Evolutionary conservation across 495 filamentous ascomycete species (phyloP), one percentile per base, ranked within the genome.

Genomic region (Annulohypoxylon bovei): DNA sequence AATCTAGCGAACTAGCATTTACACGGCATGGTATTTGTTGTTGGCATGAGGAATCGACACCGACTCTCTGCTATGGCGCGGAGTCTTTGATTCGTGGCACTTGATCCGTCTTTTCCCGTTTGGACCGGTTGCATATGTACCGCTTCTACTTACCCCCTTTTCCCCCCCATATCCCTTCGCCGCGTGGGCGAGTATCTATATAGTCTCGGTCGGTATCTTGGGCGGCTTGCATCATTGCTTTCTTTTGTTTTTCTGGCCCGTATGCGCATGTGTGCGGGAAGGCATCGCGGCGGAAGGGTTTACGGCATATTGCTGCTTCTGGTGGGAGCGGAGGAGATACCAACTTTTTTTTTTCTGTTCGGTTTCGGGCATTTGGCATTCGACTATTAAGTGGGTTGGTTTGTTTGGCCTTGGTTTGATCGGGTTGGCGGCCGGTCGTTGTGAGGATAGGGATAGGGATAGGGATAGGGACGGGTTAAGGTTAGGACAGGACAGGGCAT

Each of bases 301-400:
- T 33, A n/a, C n/a, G n/a, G n/a, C n/a, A n/a, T n/a, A n/a, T n/a
- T n/a, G n/a, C 30, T 32, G 46, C 40, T 56, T 55, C 55, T 54
- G 59, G 54, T 40, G 54, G 54, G 28, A 37, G 42, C 39, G 70
- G 65, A 61, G 65, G 60, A 72, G 33, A 73, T 73, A 66, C 50
- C 61, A 71, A 40, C 28, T 62, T 37, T 32, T 7, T 18, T 20
- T 30, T 53, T 62, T 44, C 28, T 25, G 4, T 50, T 42, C 16
- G 39, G 39, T 3, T 42, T 42, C 39, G 42, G 44, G 44, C 44
- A 22, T 23, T 71, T 42, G 46, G 62, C 33, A 20, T 54, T 27
- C 28, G 5, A 27, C 39, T 27, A n/a, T n/a, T n/a, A n/a, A n/a
- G n/a, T n/a, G n/a, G n/a, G n/a, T n/a, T n/a, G n/a, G n/a, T n/a